Evolutionary conservation across 2,329 filamentous ascomycete genomes (phyloP).

Genomic region (Macrophomina pseudophaseolina): DNA sequence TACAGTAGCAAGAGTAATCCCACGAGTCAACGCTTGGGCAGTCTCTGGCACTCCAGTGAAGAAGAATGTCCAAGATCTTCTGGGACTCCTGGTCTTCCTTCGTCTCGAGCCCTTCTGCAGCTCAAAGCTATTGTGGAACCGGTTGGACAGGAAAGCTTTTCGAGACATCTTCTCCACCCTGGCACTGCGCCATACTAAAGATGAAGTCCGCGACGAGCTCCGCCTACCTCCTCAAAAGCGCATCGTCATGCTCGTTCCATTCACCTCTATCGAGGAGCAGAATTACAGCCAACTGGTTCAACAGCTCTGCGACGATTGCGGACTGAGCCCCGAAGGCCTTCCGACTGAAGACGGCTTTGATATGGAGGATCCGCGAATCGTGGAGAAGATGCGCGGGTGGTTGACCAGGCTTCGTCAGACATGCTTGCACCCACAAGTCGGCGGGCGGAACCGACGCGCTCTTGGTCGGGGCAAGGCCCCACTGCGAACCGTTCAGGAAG

Average conservation of each 20-base stretch:
- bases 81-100: constrained; percentile 81
- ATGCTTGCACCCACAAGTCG: constrained; percentile 84
- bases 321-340: constrained; percentile 66
- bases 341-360: constrained; percentile 69
- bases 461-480: constrained; percentile 67
- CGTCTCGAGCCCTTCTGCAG: constrained; percentile 76
- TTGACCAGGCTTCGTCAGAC: constrained; percentile 79
- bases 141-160: constrained; percentile 71
- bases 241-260: constrained; percentile 85
- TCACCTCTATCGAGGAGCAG: constrained; percentile 88
- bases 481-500: constrained; percentile 81
- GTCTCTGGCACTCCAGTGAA: constrained; percentile 90
- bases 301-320: constrained; percentile 73
- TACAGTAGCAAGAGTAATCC: constrained; percentile 76
- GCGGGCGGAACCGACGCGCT: constrained; percentile 67
- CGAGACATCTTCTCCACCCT: constrained; percentile 71
- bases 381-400: constrained; percentile 77
- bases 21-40: constrained; percentile 86
- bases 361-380: constrained; percentile 57
- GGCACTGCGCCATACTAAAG: constrained; percentile 84
- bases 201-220: constrained; percentile 77
- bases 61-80: constrained; percentile 77
- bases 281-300: constrained; percentile 79
- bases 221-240: constrained; percentile 81
- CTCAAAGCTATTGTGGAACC: constrained; percentile 68